phyloP scores from a whole-genome alignment of 768 basidiomycete genomes.

The Lactarius hengduanensis region DNA sequence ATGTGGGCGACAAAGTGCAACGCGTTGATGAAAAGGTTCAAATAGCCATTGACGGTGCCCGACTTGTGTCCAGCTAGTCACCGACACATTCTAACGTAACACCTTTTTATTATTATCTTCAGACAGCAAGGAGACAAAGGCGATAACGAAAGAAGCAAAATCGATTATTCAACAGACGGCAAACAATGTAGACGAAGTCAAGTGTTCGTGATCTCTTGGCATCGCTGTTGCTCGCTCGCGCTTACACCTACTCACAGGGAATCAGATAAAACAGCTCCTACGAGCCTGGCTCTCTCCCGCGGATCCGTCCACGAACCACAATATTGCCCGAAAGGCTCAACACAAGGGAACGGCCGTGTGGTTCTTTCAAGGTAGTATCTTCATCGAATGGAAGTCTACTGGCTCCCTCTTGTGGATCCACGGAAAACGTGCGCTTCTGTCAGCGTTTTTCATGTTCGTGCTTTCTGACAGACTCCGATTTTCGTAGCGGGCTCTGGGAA shows the following conservation, averaged over 20 bases:
- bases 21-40: not conserved
- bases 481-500: not conserved
- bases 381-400: not conserved
- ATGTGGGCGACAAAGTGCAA: not conserved
- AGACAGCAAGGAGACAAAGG: too few species aligned
- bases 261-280: not conserved
- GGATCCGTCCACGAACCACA: not conserved
- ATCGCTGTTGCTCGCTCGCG: not conserved
- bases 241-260: not conserved
- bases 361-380: not conserved
- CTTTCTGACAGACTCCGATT: not conserved
- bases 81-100: not conserved
- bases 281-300: not conserved
- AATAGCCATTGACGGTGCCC: not conserved
- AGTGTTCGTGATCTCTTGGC: not conserved
- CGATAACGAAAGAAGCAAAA: too few species aligned
- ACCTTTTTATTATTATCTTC: not conserved
- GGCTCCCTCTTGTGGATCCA: not conserved
- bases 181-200: not conserved
- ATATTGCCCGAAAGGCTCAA: not conserved
- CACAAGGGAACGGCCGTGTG: not conserved
- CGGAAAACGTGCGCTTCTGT: not conserved
- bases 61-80: not conserved
- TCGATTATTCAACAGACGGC: not conserved
- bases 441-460: not conserved